Conservation (phyloP, 371 early-diverging fungal species). For the Lichtheimia hyalospora region DNA sequence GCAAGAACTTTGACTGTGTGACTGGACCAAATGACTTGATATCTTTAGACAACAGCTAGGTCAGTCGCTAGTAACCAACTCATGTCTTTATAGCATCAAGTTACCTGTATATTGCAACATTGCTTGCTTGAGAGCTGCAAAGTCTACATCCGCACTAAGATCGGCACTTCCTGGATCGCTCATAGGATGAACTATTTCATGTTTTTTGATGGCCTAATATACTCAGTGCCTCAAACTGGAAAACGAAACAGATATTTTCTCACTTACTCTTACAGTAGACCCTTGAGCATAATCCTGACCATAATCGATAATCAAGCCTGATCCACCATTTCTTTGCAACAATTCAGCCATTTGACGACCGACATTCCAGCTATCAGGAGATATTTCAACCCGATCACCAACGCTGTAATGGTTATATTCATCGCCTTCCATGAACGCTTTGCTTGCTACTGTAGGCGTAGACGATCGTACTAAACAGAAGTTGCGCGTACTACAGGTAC, state of each 20-base stretch:
- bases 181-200: slow-evolving; percentile 79
- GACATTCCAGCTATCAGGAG: slow-evolving; percentile 75
- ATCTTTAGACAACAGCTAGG: slow-evolving; percentile 6
- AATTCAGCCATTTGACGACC: slow-evolving; percentile 66
- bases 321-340: slow-evolving; percentile 64
- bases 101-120: slow-evolving; percentile 43
- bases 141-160: slow-evolving; percentile 94
- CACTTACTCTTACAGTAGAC: slow-evolving; percentile 78
- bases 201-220: slow-evolving; percentile 79
- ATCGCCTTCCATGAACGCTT: slow-evolving; percentile 52
- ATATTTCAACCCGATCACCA: slow-evolving; percentile 84
- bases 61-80: not conserved
- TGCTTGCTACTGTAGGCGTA: slow-evolving; percentile 64
- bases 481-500: slow-evolving; percentile 56
- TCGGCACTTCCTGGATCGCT: slow-evolving; percentile 84
- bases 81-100: slow-evolving; percentile 16
- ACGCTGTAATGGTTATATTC: slow-evolving; percentile 43
- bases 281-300: slow-evolving; percentile 79
- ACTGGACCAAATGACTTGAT: slow-evolving; percentile 69
- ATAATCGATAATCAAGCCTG: slow-evolving; percentile 89
- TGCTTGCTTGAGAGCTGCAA: slow-evolving; percentile 70
- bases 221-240: no score
- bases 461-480: slow-evolving; percentile 81
- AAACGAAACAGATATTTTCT: not conserved
- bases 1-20: slow-evolving; percentile 81